Conservation (phyloP, 2,329 filamentous ascomycete species). For the Diplodia corticola region DNA sequence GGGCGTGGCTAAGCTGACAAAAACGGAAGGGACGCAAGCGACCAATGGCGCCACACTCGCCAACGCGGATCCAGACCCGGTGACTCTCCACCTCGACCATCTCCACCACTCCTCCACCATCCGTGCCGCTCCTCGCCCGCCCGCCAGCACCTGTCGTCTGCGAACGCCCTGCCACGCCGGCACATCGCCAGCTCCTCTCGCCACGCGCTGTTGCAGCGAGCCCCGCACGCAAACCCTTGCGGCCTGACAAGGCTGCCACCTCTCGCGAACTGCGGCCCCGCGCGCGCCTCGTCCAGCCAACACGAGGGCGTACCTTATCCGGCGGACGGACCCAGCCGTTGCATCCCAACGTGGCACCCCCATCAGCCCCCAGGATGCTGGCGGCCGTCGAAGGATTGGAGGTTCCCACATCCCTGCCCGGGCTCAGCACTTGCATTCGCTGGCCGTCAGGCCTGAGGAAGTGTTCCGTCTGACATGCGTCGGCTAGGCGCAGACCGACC, state of each 20-base stretch:
- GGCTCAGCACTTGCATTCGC: not conserved
- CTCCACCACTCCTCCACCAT: not conserved
- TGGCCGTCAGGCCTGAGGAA: not conserved
- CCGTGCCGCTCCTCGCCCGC: not conserved
- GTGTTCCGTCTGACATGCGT: slow-evolving; percentile 12
- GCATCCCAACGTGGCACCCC: not conserved
- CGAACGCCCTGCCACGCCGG: not conserved
- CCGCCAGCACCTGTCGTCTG: not conserved
- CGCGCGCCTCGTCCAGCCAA: slow-evolving; percentile 36
- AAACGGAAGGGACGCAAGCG: not conserved
- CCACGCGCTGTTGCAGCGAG: not conserved
- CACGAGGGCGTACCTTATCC: slow-evolving; percentile 25
- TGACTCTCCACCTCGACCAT: not conserved
- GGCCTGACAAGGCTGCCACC: not conserved
- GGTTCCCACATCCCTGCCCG: not conserved
- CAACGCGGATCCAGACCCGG: not conserved
- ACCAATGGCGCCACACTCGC: not conserved
- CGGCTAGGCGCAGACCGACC: not conserved
- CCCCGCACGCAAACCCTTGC: not conserved
- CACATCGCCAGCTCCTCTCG: not conserved
- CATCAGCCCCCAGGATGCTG: not conserved
- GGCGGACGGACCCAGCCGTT: not conserved
- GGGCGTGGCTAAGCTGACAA: not conserved
- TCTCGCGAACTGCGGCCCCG: slow-evolving; percentile 9
- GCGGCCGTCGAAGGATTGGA: not conserved